These are phyloP conservation scores for Penicillium verhagenii DNA, from an alignment of 495 filamentous ascomycete species.

Conservation along the genomic window DNA sequence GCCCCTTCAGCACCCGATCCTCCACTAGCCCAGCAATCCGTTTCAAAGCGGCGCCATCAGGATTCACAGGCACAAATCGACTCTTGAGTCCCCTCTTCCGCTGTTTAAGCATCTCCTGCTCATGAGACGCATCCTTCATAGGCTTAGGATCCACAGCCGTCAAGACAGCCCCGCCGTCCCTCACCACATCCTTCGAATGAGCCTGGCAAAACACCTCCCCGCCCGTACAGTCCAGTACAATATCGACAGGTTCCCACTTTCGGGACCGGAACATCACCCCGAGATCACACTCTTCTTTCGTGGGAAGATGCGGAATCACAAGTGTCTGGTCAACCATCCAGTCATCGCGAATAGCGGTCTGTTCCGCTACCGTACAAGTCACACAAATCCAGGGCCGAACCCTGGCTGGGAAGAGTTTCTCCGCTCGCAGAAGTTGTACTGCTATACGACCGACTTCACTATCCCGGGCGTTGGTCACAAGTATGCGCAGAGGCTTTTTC, in stretches of 20 bases:
- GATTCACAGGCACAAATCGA: slow-evolving; percentile 40
- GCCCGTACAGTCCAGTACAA: slow-evolving; percentile 42
- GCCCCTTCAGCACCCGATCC: slow-evolving; percentile 27
- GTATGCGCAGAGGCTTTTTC: slow-evolving; percentile 28
- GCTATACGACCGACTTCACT: slow-evolving; percentile 40
- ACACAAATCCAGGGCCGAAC: slow-evolving; percentile 42
- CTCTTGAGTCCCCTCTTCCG: slow-evolving; percentile 29
- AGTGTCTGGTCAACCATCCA: slow-evolving; percentile 36
- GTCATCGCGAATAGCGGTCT: slow-evolving; percentile 19
- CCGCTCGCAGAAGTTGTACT: slow-evolving; percentile 36
- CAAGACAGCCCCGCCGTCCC: slow-evolving; percentile 35
- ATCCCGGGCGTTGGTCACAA: slow-evolving; percentile 39
- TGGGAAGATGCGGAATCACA: slow-evolving; percentile 23
- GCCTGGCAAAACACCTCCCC: slow-evolving; percentile 31
- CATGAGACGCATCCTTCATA: slow-evolving; percentile 15
- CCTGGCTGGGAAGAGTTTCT: slow-evolving; percentile 28
- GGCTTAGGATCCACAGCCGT: slow-evolving; percentile 36
- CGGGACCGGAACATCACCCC: slow-evolving; percentile 30
- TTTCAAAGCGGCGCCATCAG: slow-evolving; percentile 30
- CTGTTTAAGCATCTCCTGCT: slow-evolving; percentile 15
- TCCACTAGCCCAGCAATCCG: slow-evolving; percentile 38
- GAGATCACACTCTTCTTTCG: slow-evolving; percentile 28
- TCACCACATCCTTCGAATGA: slow-evolving; percentile 34
- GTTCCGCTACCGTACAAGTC: slow-evolving; percentile 34
- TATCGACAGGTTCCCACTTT: slow-evolving; percentile 36